A percentile compares a stretch with the other conserved stretches of the same genome.
phyloP scores from a whole-genome alignment of 2,329 filamentous ascomycete genomes.

The Aquanectria penicillioides region DNA sequence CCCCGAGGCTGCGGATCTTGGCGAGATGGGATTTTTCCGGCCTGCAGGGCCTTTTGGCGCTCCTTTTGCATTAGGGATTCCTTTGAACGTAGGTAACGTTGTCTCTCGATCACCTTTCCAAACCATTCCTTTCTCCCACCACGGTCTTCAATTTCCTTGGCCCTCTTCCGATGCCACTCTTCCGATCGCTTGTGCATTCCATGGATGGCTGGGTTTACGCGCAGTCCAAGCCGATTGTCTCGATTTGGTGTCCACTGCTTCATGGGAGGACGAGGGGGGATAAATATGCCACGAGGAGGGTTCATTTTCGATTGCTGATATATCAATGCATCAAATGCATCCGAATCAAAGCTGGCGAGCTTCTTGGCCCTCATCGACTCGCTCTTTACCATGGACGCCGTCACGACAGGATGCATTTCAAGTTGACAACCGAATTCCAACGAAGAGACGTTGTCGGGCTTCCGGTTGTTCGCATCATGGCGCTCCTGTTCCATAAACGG shows the following conservation, averaged over 20 bases:
- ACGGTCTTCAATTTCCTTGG: conserved; percentile 59
- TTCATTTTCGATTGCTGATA: conserved; percentile 47
- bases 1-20: conserved; percentile 44
- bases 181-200: conserved; percentile 55
- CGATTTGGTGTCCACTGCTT: conserved; percentile 22
- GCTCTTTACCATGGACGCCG: conserved; percentile 10
- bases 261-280: conserved; percentile 10
- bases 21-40: conserved; percentile 27
- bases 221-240: conserved; percentile 51
- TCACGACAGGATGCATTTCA: not conserved
- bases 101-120: conserved; percentile 54
- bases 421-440: conserved; percentile 10
- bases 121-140: conserved; percentile 62
- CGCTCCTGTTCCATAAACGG: not conserved
- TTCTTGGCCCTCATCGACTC: conserved; percentile 21
- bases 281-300: conserved; percentile 37
- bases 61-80: conserved; percentile 29
- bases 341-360: conserved; percentile 34
- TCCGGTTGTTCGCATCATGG: conserved; percentile 23
- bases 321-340: conserved; percentile 51
- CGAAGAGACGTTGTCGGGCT: conserved; percentile 19
- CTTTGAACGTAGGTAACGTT: conserved; percentile 44
- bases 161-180: conserved; percentile 59
- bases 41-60: conserved; percentile 17
- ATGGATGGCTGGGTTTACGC: conserved; percentile 62